Percentiles rank a stretch among this genome's conserved stretches.
Evolutionary conservation across 2,329 filamentous ascomycete species (phyloP).

Genomic region (Cordyceps cateniannulata): DNA sequence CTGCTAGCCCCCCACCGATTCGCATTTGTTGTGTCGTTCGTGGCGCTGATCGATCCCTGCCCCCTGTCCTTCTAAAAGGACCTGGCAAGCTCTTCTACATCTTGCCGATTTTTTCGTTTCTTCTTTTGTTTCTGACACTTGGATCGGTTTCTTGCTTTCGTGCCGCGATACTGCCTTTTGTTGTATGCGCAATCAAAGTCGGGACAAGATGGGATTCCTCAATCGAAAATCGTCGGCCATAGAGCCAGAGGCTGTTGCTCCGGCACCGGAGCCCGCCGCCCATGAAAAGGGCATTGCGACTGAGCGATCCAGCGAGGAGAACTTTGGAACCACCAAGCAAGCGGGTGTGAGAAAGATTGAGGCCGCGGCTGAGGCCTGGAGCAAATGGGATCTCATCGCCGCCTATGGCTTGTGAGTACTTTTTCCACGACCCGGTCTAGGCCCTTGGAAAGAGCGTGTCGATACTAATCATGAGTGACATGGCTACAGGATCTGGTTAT

Average conservation of each 20-base stretch:
- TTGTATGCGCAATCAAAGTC: not conserved
- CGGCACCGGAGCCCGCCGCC: not conserved
- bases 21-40: not conserved
- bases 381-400: constrained; percentile 36
- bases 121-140: not conserved
- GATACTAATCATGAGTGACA: too few species aligned
- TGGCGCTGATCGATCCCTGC: not conserved
- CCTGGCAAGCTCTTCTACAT: not conserved
- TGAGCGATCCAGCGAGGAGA: constrained; percentile 23
- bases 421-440: too few species aligned
- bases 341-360: constrained; percentile 43
- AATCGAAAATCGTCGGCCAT: not conserved
- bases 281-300: constrained; percentile 12
- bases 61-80: not conserved
- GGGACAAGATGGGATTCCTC: constrained; percentile 4
- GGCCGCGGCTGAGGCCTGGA: constrained; percentile 33
- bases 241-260: constrained; percentile 19
- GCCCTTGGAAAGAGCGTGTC: too few species aligned
- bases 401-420: constrained; percentile 37
- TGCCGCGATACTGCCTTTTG: not conserved
- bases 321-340: constrained; percentile 33
- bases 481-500: constrained; percentile 34
- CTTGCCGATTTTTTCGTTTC: not conserved
- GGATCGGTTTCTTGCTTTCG: too few species aligned
- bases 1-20: not conserved